Evolutionary conservation across 352 stramenopile species (phyloP).

Genomic region (Globisporangium lucens): DNA sequence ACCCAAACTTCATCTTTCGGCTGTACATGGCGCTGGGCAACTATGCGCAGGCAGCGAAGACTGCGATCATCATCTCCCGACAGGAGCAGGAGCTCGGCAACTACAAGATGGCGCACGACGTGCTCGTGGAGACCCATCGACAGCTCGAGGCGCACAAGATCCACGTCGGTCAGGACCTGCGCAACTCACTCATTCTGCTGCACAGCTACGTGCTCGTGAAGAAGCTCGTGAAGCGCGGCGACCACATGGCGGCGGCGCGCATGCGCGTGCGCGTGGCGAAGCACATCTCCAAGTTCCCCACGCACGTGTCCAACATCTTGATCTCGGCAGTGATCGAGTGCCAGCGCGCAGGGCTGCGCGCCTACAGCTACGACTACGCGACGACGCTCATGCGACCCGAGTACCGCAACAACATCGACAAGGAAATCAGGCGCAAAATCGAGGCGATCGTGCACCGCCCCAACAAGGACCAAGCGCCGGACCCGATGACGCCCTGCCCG

Average conservation of each 20-base stretch:
- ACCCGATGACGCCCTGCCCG: constrained; percentile 75
- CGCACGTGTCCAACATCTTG: constrained; percentile 88
- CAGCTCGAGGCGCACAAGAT: constrained; percentile 86
- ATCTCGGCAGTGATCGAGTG: constrained; percentile 94
- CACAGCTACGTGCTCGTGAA: constrained; percentile 94
- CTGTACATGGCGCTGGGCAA: constrained; percentile 95
- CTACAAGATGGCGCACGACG: constrained; percentile 90
- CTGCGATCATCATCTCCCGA: constrained; percentile 91
- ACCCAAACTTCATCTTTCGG: constrained; percentile 94
- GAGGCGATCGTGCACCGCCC: constrained; percentile 92
- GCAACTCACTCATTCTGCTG: constrained; percentile 84
- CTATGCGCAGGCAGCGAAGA: constrained; percentile 91
- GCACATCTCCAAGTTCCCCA: constrained; percentile 92
- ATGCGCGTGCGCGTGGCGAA: constrained; percentile 91
- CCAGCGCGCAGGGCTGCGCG: constrained; percentile 87
- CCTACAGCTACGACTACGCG: constrained; percentile 91
- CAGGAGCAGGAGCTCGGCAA: constrained; percentile 93
- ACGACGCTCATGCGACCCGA: constrained; percentile 89
- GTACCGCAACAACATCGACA: constrained; percentile 86
- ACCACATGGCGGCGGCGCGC: constrained; percentile 82
- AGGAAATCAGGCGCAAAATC: constrained; percentile 92
- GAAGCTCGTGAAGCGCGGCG: constrained; percentile 86
- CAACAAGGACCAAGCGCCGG: constrained; percentile 83
- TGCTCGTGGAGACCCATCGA: constrained; percentile 89
- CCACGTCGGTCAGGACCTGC: constrained; percentile 87